Evolutionary conservation across 2,329 filamentous ascomycete genomes (phyloP).

Genomic region (Diaporthe eres): DNA sequence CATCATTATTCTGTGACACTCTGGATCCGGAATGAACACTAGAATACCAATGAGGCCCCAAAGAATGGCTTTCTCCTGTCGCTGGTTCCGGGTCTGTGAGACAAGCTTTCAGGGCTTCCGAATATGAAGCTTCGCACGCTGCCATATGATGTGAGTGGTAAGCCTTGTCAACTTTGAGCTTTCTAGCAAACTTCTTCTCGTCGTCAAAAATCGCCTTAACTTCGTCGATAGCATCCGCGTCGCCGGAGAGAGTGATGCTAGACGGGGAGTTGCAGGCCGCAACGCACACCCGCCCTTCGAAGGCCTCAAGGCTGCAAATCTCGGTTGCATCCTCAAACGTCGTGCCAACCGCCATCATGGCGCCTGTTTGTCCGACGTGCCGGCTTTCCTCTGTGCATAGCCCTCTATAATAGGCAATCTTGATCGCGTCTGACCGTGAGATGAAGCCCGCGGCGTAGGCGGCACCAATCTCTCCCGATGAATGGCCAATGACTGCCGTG

Average conservation of each 20-base stretch:
- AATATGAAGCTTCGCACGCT: too few relatives aligned
- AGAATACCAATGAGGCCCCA: too few relatives aligned
- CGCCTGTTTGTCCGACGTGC: not conserved
- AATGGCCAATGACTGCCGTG: constrained; percentile 48
- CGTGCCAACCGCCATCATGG: constrained; percentile 28
- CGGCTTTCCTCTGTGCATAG: too few relatives aligned
- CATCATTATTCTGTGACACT: too few relatives aligned
- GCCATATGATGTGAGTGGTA: constrained; percentile 51
- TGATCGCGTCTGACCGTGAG: too few relatives aligned
- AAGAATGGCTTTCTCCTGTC: too few relatives aligned
- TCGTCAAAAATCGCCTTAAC: not conserved
- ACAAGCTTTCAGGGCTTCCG: too few relatives aligned
- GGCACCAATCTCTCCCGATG: constrained; percentile 44
- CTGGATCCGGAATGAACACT: too few relatives aligned
- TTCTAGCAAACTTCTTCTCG: constrained; percentile 46
- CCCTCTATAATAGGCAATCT: too few relatives aligned
- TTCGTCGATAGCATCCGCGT: constrained; percentile 46
- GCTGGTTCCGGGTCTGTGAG: too few relatives aligned
- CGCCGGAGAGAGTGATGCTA: constrained; percentile 49
- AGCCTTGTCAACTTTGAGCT: constrained; percentile 39
- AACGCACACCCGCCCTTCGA: constrained; percentile 45
- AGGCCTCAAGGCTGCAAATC: constrained; percentile 6
- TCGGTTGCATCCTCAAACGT: constrained; percentile 38
- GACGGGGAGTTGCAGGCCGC: constrained; percentile 48
- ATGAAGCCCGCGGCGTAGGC: constrained; percentile 28